A percentile compares a stretch with the other conserved stretches of the same genome.
phyloP scores from a whole-genome alignment of 129 eudicot genomes.

The Lactuca sativa region DNA sequence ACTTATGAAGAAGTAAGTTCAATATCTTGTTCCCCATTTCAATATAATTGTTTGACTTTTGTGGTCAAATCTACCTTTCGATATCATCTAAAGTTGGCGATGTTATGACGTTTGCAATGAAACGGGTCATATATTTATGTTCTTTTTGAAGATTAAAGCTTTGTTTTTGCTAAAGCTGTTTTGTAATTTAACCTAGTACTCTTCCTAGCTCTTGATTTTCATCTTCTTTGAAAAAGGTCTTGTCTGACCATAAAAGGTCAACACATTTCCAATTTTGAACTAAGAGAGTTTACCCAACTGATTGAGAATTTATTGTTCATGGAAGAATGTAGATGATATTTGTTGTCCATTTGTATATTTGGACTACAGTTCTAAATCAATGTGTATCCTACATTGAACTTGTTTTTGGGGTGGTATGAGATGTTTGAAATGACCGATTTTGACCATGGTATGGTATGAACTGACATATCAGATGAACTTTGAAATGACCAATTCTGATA shows the following conservation, averaged over 20 bases:
- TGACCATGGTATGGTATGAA: neutral
- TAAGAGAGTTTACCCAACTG: neutral
- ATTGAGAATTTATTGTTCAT: neutral
- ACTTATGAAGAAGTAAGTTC: conserved; percentile 69
- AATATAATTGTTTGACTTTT: conserved; percentile 3
- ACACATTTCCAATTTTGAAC: neutral
- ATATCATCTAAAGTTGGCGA: neutral
- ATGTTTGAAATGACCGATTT: neutral
- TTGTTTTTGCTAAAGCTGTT: neutral
- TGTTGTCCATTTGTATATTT: conserved; percentile 1
- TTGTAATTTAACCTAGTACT: neutral
- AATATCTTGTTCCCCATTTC: neutral
- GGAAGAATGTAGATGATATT: neutral
- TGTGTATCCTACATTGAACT: neutral
- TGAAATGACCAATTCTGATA: neutral
- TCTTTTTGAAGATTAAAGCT: neutral
- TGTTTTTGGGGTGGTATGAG: too few relatives aligned
- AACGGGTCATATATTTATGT: neutral
- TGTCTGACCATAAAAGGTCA: conserved; percentile 23
- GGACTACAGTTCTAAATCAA: neutral
- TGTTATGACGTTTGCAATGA: neutral
- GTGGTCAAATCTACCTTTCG: neutral
- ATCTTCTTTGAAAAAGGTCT: neutral
- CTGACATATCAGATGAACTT: neutral
- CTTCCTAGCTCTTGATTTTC: neutral